Conservation (phyloP, 2,329 filamentous ascomycete species). For the Pyricularia pennisetigena region DNA sequence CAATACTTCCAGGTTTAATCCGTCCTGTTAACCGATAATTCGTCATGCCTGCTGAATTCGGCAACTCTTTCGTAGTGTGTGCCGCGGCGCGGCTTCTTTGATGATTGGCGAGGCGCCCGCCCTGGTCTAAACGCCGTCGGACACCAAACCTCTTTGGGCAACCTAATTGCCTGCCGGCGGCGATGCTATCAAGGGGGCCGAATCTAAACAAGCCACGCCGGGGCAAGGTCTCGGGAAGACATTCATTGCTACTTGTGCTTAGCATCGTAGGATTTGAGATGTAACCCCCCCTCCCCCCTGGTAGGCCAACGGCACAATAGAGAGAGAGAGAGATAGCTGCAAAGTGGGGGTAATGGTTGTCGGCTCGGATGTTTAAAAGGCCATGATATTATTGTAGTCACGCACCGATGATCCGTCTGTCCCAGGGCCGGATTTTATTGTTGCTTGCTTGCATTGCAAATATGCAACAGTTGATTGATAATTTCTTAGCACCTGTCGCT, state of each 20-base stretch:
- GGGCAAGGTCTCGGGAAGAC: background rate
- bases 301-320: background rate
- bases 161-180: background rate
- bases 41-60: background rate
- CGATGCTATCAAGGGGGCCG: background rate
- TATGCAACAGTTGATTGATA: background rate
- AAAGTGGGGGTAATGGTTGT: background rate
- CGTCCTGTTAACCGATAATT: background rate
- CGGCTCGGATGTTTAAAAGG: too few species aligned
- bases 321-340: background rate
- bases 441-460: background rate
- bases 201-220: background rate
- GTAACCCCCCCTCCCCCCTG: too few species aligned
- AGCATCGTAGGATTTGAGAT: background rate
- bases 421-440: background rate
- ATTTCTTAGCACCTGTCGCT: background rate
- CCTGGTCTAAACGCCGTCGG: background rate
- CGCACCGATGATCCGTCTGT: background rate
- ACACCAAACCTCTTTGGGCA: background rate
- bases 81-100: background rate
- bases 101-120: background rate
- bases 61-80: background rate
- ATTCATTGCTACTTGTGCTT: background rate
- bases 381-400: too few species aligned
- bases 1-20: background rate